Evolutionary conservation across 345 rosid species (phyloP), one percentile per base, ranked within the genome.

Genomic region (Lepidium aucheri): DNA sequence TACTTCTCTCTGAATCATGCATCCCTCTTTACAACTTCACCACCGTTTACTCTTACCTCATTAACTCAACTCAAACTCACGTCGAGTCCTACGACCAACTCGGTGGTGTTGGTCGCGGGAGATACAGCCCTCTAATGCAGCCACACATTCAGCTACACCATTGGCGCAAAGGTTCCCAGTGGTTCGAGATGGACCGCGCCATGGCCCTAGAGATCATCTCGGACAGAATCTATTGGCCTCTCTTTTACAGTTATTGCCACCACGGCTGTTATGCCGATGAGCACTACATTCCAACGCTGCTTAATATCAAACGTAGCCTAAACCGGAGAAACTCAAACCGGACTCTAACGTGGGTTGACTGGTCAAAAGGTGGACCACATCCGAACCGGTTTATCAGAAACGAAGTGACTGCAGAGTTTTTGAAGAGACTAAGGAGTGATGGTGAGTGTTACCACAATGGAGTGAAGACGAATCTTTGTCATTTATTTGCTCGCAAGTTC

Each of bases 111-210:
- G 97, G 95, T 6, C 85, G 90, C 0, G 93, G 95, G 39, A 80
- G 98, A 7, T 92, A 89, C 63, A 80, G 40, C 65, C 65, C 36
- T 0, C 58, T 41, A 24, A 84, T 92, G 95, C 69, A 75, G 16
- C 97, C 98, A 9, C 68, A 65, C 4, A 50, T 92, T 51, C 58
- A 24, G 9, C 36, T 86, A 7, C 35, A 43, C 0, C 82, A 87
- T 39, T 92, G 98, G 98, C 63, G 96, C 11, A 92, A 92, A 73
- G 98, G 98, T 2, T 81, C 97, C 5, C 97, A 92, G 15, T 92
- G 98, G 97, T 86, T 92, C 50, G 89, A 83, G 59, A 39, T 86
- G 50, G 83, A 84, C 69, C 84, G 97, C 24, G 67, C 63, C 33
- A 75, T 86, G 1, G 98, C 95, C 33, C 3, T 79, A 0, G 83